Evolutionary conservation across 257 asterid species (phyloP).

Genomic region (Cinchona pubescens): DNA sequence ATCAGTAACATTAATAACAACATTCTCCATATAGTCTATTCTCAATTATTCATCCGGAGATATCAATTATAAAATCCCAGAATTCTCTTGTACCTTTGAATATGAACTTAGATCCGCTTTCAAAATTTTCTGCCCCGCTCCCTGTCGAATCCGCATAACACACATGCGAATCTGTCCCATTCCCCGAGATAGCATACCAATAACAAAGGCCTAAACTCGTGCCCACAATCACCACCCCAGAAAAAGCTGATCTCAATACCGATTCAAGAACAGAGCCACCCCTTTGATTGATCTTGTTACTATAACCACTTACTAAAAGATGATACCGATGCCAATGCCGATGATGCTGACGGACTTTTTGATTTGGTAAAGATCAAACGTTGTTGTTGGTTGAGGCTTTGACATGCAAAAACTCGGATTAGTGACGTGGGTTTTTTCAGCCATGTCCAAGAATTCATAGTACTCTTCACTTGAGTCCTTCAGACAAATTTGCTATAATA

Average conservation of each 20-base stretch:
- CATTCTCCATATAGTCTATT: not conserved
- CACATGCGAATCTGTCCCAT: slow-evolving; percentile 29
- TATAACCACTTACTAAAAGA: slow-evolving; percentile 13
- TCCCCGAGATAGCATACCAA: slow-evolving; percentile 26
- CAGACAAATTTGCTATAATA: too few species aligned
- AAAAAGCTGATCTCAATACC: slow-evolving; percentile 39
- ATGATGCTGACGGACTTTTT: slow-evolving; percentile 18
- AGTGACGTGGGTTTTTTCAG: slow-evolving; percentile 38
- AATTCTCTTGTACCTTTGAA: slow-evolving; percentile 40
- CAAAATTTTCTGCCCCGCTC: slow-evolving; percentile 23
- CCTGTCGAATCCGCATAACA: slow-evolving; percentile 73
- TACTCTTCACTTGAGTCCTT: not conserved
- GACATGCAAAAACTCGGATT: slow-evolving; percentile 31
- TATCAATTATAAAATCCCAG: not conserved
- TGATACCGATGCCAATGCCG: slow-evolving; percentile 4
- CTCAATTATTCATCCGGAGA: not conserved
- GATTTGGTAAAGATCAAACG: slow-evolving; percentile 34
- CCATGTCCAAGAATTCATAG: slow-evolving; percentile 60
- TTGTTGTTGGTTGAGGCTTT: slow-evolving; percentile 13
- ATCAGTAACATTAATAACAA: not conserved
- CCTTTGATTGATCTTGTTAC: slow-evolving; percentile 22
- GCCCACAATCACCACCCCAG: slow-evolving; percentile 39
- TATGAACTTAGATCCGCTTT: slow-evolving; percentile 41
- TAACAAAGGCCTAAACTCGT: slow-evolving; percentile 47
- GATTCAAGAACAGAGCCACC: slow-evolving; percentile 25